phyloP scores from a whole-genome alignment of 140 eudicot genomes.

The Cichorium intybus region DNA sequence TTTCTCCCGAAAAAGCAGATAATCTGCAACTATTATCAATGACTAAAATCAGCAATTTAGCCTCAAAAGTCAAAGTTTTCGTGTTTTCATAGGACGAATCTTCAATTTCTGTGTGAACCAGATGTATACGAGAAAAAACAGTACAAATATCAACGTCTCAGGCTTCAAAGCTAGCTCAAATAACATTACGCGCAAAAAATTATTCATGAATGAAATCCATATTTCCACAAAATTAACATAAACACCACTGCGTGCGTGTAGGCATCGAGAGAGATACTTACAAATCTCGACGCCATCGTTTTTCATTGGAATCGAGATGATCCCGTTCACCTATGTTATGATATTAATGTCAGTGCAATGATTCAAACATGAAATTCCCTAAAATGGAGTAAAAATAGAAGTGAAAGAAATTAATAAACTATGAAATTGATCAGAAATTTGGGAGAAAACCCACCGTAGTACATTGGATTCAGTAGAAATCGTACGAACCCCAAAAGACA shows the following conservation, averaged over 20 bases:
- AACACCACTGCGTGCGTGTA: neutral
- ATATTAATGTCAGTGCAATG: neutral
- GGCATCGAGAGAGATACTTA: slow-evolving; percentile 9
- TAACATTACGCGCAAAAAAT: neutral
- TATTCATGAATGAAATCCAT: neutral
- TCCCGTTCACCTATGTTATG: neutral
- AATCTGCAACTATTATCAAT: neutral
- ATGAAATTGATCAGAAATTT: slow-evolving; percentile 1
- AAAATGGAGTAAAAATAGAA: neutral
- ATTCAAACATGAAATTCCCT: neutral
- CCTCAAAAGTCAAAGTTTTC: neutral
- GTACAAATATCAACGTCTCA: neutral
- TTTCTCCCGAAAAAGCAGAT: neutral
- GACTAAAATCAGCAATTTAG: neutral
- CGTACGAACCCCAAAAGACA: slow-evolving; percentile 12
- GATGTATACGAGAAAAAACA: neutral
- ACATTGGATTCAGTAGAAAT: neutral
- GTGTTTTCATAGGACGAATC: neutral
- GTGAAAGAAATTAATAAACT: neutral
- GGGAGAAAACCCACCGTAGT: neutral
- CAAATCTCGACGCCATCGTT: slow-evolving; percentile 24
- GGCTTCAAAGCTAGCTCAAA: neutral
- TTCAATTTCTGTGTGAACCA: neutral
- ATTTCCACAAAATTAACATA: neutral
- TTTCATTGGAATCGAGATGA: slow-evolving; percentile 22